Percentiles rank a stretch among this genome's conserved stretches.
These are phyloP conservation scores for Cytospora mali DNA, from an alignment of 2,329 filamentous ascomycete genomes.

Conservation along the genomic window DNA sequence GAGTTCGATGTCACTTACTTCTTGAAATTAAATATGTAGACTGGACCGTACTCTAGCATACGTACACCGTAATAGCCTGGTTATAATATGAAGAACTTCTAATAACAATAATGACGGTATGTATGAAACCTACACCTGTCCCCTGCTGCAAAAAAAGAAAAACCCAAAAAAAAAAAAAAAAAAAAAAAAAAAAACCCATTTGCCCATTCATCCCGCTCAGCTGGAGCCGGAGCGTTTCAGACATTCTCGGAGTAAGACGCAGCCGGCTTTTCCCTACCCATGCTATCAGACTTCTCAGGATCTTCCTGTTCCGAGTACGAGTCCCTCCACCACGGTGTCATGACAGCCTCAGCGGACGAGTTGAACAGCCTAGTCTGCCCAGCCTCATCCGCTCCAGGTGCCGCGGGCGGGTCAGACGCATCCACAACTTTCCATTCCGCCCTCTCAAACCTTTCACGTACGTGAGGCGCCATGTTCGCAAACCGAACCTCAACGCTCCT, in stretches of 20 bases:
- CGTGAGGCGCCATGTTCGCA: conserved; percentile 48
- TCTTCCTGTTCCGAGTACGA: conserved; percentile 2
- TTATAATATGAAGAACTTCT: too few relatives aligned
- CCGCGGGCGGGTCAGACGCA: conserved; percentile 18
- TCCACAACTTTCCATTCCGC: conserved; percentile 42
- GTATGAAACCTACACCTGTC: too few relatives aligned
- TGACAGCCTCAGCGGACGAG: conserved; percentile 21
- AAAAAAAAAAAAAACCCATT: too few relatives aligned
- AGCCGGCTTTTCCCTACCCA: not conserved
- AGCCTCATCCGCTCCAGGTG: conserved; percentile 2
- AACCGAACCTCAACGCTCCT: conserved; percentile 50
- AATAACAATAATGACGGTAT: too few relatives aligned
- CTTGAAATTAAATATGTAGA: too few relatives aligned
- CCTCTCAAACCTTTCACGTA: conserved; percentile 42
- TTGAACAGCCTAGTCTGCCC: conserved; percentile 11
- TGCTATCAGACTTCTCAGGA: conserved; percentile 15
- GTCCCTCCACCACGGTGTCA: conserved; percentile 15
- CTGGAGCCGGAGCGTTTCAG: too few relatives aligned
- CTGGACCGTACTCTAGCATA: too few relatives aligned
- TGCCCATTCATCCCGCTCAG: too few relatives aligned
- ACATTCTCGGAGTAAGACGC: conserved; percentile 14
- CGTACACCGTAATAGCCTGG: too few relatives aligned
- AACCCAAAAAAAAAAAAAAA: too few relatives aligned
- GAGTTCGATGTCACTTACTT: too few relatives aligned
- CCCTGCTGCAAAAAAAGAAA: too few relatives aligned